Conservation (phyloP, 2,329 filamentous ascomycete genomes). For the Coniochaeta sp. region DNA sequence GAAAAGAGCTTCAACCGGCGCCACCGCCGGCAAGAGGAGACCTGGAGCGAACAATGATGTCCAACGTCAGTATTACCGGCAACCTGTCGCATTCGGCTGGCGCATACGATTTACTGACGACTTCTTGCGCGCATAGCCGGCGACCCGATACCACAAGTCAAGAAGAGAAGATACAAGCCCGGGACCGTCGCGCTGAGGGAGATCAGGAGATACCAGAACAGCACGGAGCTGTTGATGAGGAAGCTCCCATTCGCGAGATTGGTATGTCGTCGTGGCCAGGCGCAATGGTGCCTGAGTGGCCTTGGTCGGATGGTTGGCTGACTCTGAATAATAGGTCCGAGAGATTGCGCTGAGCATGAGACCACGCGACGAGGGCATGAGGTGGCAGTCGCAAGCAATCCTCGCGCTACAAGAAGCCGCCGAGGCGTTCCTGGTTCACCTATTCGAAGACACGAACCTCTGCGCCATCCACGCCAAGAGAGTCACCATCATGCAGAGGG, state of each 20-base stretch:
- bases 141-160: slow-evolving; percentile 59
- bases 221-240: slow-evolving; percentile 76
- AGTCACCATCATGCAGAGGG: slow-evolving; percentile 96
- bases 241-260: slow-evolving; percentile 77
- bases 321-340: slow-evolving; percentile 46
- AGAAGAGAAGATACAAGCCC: slow-evolving; percentile 61
- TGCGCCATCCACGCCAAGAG: slow-evolving; percentile 96
- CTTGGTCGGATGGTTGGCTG: not conserved
- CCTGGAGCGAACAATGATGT: slow-evolving; percentile 32
- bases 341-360: slow-evolving; percentile 65
- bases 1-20: slow-evolving; percentile 11
- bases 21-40: slow-evolving; percentile 7
- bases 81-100: not conserved
- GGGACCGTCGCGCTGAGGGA: slow-evolving; percentile 86
- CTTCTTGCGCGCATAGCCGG: slow-evolving; percentile 46
- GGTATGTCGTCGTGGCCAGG: slow-evolving; percentile 31
- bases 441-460: slow-evolving; percentile 95
- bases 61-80: slow-evolving; percentile 25
- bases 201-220: slow-evolving; percentile 85
- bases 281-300: not conserved
- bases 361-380: slow-evolving; percentile 60
- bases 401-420: slow-evolving; percentile 88
- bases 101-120: not conserved
- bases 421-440: slow-evolving; percentile 91
- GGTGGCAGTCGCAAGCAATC: slow-evolving; percentile 96